Base-by-base conservation (phyloP, 179 eudicot genomes). In the Actinidia polygama region DNA sequence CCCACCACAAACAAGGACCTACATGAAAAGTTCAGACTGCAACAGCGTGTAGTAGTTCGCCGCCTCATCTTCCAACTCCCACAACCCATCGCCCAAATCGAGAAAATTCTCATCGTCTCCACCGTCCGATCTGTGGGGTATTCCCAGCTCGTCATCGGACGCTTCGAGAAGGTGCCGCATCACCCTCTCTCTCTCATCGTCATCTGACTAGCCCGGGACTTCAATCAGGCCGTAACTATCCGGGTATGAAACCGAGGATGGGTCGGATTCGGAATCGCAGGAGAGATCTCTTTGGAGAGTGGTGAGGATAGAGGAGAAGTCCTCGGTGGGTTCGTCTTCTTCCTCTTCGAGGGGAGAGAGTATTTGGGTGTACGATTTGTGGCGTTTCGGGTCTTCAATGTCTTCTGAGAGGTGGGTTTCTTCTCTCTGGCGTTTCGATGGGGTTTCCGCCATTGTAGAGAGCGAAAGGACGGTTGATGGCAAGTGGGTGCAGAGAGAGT, bases 21-120 rank as follows among this genome's bases (percentile, higher is more conserved):
- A 89, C 89, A 94, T 79, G 49, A 92, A 90, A 79, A 93, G 93
- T 81, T 93, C 91, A 80, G 93, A 86, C 84, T 95, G 94, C 80
- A 92, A 87, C 59, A 91, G 73, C 8, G 90, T 74, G 73, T 90
- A 89, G 83, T 95, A 90, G 61, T 92, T 95, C 47, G 93, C 93
- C 75, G 93, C 93, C 82, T 93, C 97, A 84, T 95, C 97, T 79
- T 95, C 98, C 85, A 92, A 80, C 80, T 95, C 97, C 98, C 98
- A 95, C 78, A 93, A 64, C 74, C 92, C 95, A 84, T 81, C 84
- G 73, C n/a, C n/a, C 84, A 86, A 71, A 58, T 80, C 67, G 11
- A 19, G 2, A 36, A 85, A 77, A 26, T 79, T 86, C 61, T 67
- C 89, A 12, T 18, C 89, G 7, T 5, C 82, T 63, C 85, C 81